A percentile compares a stretch with the other conserved stretches of the same genome.
phyloP scores from a whole-genome alignment of 2,329 filamentous ascomycete species.

The Colletotrichum nymphaeae region DNA sequence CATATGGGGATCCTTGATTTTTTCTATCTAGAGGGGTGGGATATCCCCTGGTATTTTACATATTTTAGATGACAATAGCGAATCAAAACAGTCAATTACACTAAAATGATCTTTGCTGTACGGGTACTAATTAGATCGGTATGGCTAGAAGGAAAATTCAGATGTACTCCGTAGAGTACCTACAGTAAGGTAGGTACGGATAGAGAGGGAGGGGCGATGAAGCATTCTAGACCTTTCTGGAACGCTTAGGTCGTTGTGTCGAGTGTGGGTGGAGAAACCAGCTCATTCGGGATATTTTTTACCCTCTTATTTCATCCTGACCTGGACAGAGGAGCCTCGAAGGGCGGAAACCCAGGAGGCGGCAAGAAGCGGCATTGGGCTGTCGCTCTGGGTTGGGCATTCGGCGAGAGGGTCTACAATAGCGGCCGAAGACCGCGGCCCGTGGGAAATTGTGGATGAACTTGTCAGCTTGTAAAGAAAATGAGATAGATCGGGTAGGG shows the following conservation, averaged over 20 bases:
- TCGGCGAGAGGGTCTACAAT: constrained; percentile 6
- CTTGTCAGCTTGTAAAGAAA: too few relatives aligned
- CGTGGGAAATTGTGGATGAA: constrained; percentile 4
- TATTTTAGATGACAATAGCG: too few relatives aligned
- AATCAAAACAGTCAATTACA: too few relatives aligned
- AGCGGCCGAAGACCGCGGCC: neutral
- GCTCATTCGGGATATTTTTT: neutral
- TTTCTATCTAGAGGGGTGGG: neutral
- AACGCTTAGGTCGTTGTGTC: neutral
- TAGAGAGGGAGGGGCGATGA: neutral
- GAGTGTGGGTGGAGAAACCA: neutral
- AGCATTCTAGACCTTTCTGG: neutral
- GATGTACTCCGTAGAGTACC: neutral
- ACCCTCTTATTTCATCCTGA: neutral
- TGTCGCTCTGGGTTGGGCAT: constrained; percentile 10
- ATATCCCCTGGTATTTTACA: too few relatives aligned
- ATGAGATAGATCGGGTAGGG: neutral
- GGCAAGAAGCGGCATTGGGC: constrained; percentile 34
- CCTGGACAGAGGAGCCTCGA: too few relatives aligned
- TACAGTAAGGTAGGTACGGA: too few relatives aligned
- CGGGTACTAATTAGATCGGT: too few relatives aligned
- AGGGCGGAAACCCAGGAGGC: neutral
- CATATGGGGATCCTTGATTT: neutral
- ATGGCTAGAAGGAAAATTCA: too few relatives aligned
- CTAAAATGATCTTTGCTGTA: too few relatives aligned